phyloP scores from a whole-genome alignment of 306 rosid genomes.

The Erythrophleum fordii region DNA sequence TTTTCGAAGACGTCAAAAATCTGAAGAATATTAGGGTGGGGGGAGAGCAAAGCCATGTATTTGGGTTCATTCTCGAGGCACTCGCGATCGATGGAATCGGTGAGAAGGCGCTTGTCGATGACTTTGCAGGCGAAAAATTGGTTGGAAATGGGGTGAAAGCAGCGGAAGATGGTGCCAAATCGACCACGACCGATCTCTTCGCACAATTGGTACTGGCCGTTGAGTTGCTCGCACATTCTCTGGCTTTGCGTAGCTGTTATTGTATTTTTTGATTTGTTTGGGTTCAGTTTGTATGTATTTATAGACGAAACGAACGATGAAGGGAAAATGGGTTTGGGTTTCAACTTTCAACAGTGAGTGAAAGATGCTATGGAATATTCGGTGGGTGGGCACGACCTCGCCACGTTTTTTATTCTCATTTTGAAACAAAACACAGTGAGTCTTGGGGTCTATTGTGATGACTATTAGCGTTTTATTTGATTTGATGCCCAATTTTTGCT shows the following conservation, averaged over 20 bases:
- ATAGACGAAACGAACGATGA: no score
- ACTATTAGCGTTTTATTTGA: no score
- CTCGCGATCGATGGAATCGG: conserved; percentile 61
- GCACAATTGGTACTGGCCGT: conserved; percentile 53
- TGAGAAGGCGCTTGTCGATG: conserved; percentile 60
- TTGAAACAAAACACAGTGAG: no score
- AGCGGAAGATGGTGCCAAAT: conserved; percentile 72
- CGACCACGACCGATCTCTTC: conserved; percentile 82
- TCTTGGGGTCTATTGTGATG: no score
- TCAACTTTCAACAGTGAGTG: no score
- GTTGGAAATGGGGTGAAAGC: conserved; percentile 42
- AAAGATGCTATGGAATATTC: not conserved
- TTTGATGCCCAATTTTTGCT: no score
- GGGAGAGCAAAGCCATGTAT: conserved; percentile 63
- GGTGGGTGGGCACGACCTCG: not conserved
- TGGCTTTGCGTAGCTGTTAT: not conserved
- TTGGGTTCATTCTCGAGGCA: conserved; percentile 78
- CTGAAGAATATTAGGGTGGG: conserved; percentile 70
- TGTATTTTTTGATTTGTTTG: no score
- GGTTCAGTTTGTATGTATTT: not conserved
- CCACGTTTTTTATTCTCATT: no score
- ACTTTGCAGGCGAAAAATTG: conserved; percentile 64
- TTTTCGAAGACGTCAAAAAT: conserved; percentile 58
- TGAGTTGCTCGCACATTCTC: conserved; percentile 58
- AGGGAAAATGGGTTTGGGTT: not conserved